phyloP scores from a whole-genome alignment of 768 basidiomycete genomes.

The Podaxis sp. region DNA sequence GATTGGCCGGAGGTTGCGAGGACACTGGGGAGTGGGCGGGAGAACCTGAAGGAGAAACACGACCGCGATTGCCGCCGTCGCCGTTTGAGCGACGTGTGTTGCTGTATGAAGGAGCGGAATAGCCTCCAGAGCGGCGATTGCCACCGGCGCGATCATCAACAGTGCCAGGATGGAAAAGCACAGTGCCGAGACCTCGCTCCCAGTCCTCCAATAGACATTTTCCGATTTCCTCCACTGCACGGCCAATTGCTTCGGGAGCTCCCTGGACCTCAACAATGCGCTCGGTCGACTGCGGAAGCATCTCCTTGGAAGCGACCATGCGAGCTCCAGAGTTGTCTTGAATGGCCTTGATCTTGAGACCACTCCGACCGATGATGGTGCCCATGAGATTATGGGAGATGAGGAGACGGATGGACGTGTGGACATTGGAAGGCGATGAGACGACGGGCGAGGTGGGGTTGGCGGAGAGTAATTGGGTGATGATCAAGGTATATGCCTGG shows the following conservation, averaged over 20 bases:
- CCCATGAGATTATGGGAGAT: constrained; percentile 99
- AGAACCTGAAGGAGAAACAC: constrained; percentile 48
- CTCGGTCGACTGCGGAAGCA: constrained; percentile 98
- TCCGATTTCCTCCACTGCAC: constrained; percentile 93
- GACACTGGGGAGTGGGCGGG: constrained; percentile 45
- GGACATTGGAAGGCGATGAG: constrained; percentile 66
- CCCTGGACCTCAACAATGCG: constrained; percentile 98
- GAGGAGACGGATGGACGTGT: constrained; percentile 93
- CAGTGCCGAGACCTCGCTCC: constrained; percentile 92
- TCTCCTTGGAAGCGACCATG: constrained; percentile 99
- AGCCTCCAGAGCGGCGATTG: constrained; percentile 49
- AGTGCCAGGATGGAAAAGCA: constrained; percentile 93
- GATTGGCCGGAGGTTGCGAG: constrained; percentile 63
- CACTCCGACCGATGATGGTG: constrained; percentile 93
- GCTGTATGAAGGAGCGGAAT: constrained; percentile 24
- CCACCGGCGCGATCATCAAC: constrained; percentile 63
- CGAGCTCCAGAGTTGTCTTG: constrained; percentile 95
- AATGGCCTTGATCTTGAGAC: constrained; percentile 98
- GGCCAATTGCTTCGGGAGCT: constrained; percentile 85
- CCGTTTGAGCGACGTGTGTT: constrained; percentile 64
- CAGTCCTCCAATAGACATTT: constrained; percentile 95
- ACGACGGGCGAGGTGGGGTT: constrained; percentile 70
- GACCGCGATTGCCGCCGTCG: constrained; percentile 44
- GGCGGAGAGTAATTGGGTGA: constrained; percentile 83
- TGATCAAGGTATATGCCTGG: constrained; percentile 94